Base-by-base conservation (phyloP, 2,329 filamentous ascomycete genomes). In the Claviceps sp. region DNA sequence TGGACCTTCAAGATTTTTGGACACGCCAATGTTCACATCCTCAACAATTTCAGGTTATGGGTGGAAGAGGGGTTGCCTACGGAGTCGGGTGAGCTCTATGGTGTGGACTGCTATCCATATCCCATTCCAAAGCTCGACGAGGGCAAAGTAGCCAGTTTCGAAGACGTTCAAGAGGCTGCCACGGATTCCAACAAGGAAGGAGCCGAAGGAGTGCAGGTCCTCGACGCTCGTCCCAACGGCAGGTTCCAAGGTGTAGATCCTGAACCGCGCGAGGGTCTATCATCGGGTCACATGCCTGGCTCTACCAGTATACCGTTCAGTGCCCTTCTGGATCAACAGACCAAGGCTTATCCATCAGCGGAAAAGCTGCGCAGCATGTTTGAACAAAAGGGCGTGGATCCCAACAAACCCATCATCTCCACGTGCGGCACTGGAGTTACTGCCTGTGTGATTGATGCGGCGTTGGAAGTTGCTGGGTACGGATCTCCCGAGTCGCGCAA, bases 41-140 rank as follows among this genome's bases (percentile, higher is more conserved):
- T 98, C 52, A 94, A 98, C 72, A 98, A 98, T 71, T 98, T 96
- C 72, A 86, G 84, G 66, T 70, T 86, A n/a, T 98, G 90, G 88
- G 83, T 91, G 1, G 85, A 91, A 37, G 76, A 94, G 62, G 88
- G 86, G 1, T 79, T 83, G 58, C 86, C 89, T 0, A 85, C 84
- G 0, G 89, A 95, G 70, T 82, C 81, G n/a, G 90, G 91, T 50
- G 72, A 86, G 65, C 69, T 86, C 50, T 84, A 81, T 67, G 80
- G 72, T 52, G 77, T 84, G 45, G 81, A 84, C 62, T 83, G 80
- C 63, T 79, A 76, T 55, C 71, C 75, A 1, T 85, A 85, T 55
- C 79, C 77, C 2, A 84, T 84, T 52, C 80, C 80, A 3, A 73
- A 82, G 61, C 70, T 82, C 51, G 74, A 80, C 51, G 63, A 74